Conservation (phyloP, 1,284 basidiomycete genomes). For the Cystobasidium slooffiae region DNA sequence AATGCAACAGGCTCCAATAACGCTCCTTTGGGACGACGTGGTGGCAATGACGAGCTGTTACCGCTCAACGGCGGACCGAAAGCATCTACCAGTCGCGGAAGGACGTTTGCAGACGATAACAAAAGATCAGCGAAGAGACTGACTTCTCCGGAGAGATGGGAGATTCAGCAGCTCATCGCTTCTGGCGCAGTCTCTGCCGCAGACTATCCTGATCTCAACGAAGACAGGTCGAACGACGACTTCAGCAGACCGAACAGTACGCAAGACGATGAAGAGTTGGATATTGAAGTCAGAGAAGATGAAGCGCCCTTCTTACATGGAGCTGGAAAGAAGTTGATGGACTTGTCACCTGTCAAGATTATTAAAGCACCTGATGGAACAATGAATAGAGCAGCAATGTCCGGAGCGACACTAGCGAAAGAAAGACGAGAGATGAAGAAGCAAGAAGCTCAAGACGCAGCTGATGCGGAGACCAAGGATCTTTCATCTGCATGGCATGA, state of each 20-base stretch:
- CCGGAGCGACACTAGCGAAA: constrained; percentile 89
- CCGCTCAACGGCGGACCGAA: not conserved
- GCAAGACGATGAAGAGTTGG: constrained; percentile 87
- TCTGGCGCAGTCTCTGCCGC: constrained; percentile 89
- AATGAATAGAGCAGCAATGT: constrained; percentile 90
- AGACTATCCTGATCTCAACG: constrained; percentile 95
- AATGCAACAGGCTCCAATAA: constrained; percentile 62
- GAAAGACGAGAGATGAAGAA: constrained; percentile 92
- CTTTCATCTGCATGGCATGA: constrained; percentile 96
- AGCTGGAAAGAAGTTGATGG: constrained; percentile 91
- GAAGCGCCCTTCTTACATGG: constrained; percentile 96
- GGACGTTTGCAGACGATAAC: constrained; percentile 54
- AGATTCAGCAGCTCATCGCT: constrained; percentile 97
- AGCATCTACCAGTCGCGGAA: constrained; percentile 8
- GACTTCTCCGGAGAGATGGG: constrained; percentile 97
- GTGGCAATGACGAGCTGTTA: constrained; percentile 22
- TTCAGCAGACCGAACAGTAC: constrained; percentile 61
- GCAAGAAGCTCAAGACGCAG: constrained; percentile 91
- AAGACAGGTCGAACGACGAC: constrained; percentile 68
- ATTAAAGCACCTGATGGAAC: constrained; percentile 69
- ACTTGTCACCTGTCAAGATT: constrained; percentile 91
- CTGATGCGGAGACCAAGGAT: constrained; percentile 90
- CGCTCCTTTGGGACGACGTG: constrained; percentile 36
- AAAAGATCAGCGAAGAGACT: constrained; percentile 79
- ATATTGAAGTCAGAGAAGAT: constrained; percentile 95